A percentile compares a stretch with the other conserved stretches of the same genome.
Evolutionary conservation across 495 filamentous ascomycete genomes (phyloP).

Genomic region (Neurospora africana): DNA sequence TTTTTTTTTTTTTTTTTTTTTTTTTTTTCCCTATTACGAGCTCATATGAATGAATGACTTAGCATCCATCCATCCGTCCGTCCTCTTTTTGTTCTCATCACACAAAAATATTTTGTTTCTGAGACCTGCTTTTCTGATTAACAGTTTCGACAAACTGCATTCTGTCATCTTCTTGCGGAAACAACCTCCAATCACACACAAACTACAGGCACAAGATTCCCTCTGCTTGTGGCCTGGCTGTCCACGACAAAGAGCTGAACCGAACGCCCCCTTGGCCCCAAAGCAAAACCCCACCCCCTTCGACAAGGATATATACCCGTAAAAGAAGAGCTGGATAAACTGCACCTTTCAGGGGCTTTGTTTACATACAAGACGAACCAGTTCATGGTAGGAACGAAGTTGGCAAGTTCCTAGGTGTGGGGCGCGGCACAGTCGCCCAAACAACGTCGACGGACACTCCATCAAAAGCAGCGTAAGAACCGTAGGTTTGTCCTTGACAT

Average conservation of each 20-base stretch:
- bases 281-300: neutral
- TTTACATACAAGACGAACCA: neutral
- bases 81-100: no score
- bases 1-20: neutral
- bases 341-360: neutral
- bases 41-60: no score
- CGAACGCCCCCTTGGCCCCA: neutral
- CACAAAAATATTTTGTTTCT: no score
- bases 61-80: no score
- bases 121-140: no score
- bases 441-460: neutral
- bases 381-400: neutral
- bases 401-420: neutral
- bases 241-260: neutral
- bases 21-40: no score
- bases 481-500: neutral
- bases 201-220: neutral
- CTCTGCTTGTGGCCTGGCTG: neutral
- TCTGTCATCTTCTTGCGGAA: no score
- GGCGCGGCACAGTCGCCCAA: neutral
- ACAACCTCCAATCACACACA: neutral
- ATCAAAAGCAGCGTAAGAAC: neutral
- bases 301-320: neutral
- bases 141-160: no score
- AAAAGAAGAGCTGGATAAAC: neutral